A percentile compares a stretch with the other conserved stretches of the same genome.
Conservation (phyloP, 1,284 basidiomycete genomes). For the Cutaneotrichosporon sp. region DNA sequence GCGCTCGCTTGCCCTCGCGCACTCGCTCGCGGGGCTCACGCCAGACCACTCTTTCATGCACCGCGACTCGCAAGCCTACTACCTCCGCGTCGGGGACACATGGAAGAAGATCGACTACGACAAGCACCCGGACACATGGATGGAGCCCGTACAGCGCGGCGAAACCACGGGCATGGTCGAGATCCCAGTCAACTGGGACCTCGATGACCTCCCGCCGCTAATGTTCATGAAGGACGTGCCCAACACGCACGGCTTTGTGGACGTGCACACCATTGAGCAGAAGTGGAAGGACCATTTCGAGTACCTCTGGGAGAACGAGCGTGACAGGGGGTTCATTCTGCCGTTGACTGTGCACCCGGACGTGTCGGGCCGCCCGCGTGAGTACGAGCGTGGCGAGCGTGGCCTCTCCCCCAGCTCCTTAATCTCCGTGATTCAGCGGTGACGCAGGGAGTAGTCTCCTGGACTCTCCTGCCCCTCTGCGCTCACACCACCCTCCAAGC, state of each 20-base stretch:
- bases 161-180: conserved; percentile 65
- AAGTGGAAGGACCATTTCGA: conserved; percentile 71
- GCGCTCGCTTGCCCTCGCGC: no score
- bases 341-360: conserved; percentile 44
- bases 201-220: conserved; percentile 63
- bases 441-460: no score
- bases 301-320: conserved; percentile 55
- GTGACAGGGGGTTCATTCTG: conserved; percentile 55
- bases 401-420: no score
- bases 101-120: conserved; percentile 72
- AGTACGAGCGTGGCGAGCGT: conserved; percentile 11
- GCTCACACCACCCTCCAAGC: no score
- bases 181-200: conserved; percentile 64
- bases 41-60: conserved; percentile 55
- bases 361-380: conserved; percentile 54
- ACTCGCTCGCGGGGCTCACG: background rate
- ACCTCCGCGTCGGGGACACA: conserved; percentile 61
- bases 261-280: conserved; percentile 61
- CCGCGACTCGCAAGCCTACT: conserved; percentile 63
- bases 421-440: no score
- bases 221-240: conserved; percentile 65
- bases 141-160: conserved; percentile 65
- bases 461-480: no score
- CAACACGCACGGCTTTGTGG: conserved; percentile 71
- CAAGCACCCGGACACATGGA: conserved; percentile 61